These are phyloP conservation scores for Helianthus annuus DNA, from an alignment of 129 eudicot genomes.

Conservation along the genomic window DNA sequence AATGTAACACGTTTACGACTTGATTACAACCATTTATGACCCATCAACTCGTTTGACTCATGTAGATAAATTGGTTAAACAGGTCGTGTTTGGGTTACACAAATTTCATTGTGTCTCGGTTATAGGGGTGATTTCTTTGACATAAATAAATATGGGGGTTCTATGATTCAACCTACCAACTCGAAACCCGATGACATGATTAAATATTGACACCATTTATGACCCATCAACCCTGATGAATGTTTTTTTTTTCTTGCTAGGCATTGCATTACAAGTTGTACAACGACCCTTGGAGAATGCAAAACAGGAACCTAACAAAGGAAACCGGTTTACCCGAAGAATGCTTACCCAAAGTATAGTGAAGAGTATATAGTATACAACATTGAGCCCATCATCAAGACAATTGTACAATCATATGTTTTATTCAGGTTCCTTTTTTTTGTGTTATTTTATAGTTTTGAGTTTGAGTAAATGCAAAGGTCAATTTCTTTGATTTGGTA, in stretches of 20 bases:
- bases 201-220: neutral
- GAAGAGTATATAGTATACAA: conserved; percentile 22
- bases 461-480: too few relatives aligned
- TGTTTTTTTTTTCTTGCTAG: conserved; percentile 33
- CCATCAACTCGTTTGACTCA: neutral
- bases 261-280: conserved; percentile 72
- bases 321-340: conserved; percentile 57
- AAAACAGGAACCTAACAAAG: conserved; percentile 30
- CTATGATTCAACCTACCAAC: neutral
- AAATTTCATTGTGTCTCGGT: neutral
- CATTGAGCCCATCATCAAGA: neutral
- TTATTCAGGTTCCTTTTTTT: conserved; percentile 15
- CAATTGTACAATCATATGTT: neutral
- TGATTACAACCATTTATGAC: neutral
- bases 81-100: neutral
- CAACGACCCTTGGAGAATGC: conserved; percentile 76
- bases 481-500: too few relatives aligned
- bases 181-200: neutral
- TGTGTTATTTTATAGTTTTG: conserved; percentile 1
- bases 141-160: neutral
- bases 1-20: neutral
- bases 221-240: too few relatives aligned
- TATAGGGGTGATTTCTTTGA: neutral
- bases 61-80: neutral
- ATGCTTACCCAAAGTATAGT: conserved; percentile 48